phyloP scores from a whole-genome alignment of 2,329 filamentous ascomycete genomes.

The Paraphoma sp. region DNA sequence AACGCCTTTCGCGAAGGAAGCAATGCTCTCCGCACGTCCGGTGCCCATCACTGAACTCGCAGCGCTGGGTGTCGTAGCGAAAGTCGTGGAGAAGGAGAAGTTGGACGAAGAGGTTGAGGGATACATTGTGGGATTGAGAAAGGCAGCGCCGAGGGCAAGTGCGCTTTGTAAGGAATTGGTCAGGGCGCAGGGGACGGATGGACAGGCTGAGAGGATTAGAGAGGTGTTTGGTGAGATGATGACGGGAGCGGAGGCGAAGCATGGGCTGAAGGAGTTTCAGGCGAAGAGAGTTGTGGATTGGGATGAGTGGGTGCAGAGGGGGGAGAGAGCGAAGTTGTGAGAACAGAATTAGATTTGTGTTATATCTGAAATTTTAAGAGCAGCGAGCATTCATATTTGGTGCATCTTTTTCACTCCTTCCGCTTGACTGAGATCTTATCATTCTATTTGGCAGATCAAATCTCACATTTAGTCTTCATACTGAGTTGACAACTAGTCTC shows the following conservation, averaged over 20 bases:
- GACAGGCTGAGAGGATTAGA: constrained; percentile 4
- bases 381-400: too few species aligned
- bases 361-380: not conserved
- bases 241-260: constrained; percentile 4
- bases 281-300: constrained; percentile 8
- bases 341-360: not conserved
- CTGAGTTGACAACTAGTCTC: too few species aligned
- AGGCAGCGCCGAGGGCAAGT: constrained; percentile 1
- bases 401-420: too few species aligned
- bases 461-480: too few species aligned
- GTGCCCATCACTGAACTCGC: constrained; percentile 37
- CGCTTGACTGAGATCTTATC: too few species aligned
- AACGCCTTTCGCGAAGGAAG: constrained; percentile 44
- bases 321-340: constrained; percentile 3
- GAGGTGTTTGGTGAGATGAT: constrained; percentile 14
- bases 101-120: constrained; percentile 27
- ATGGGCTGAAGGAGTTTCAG: constrained; percentile 13
- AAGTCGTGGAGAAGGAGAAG: constrained; percentile 18
- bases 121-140: constrained; percentile 24
- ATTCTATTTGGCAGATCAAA: not conserved
- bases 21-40: constrained; percentile 39
- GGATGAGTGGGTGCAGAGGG: constrained; percentile 1
- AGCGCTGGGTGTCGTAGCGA: constrained; percentile 24
- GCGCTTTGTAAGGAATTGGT: constrained; percentile 6
- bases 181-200: not conserved